Conservation (phyloP, 2,329 filamentous ascomycete genomes). For the Cordyceps cateniannulata region DNA sequence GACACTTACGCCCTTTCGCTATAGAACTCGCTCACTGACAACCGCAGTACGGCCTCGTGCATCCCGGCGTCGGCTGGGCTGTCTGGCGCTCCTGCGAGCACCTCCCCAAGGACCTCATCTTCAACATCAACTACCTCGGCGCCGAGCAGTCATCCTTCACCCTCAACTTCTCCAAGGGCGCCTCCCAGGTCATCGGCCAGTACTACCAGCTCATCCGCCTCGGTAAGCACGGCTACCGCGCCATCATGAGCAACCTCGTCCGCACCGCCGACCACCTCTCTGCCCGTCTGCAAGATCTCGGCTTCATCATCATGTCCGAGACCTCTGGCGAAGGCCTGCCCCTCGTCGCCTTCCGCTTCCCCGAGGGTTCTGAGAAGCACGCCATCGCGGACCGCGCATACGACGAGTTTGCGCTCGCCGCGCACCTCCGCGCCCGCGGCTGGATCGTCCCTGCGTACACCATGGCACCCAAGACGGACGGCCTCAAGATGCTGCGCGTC, state of each 20-base stretch:
- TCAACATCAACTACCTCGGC: conserved; percentile 98
- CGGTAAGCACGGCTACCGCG: conserved; percentile 83
- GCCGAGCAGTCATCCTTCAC: conserved; percentile 95
- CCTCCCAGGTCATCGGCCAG: conserved; percentile 89
- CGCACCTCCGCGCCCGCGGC: conserved; percentile 76
- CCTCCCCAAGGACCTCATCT: conserved; percentile 85
- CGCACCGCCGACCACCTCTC: conserved; percentile 84
- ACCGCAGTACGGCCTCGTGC: conserved; percentile 54
- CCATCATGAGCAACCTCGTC: conserved; percentile 92
- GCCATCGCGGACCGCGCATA: conserved; percentile 50
- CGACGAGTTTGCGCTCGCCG: conserved; percentile 74
- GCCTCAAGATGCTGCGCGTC: conserved; percentile 84
- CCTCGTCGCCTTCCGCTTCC: conserved; percentile 80
- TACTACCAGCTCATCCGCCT: conserved; percentile 97
- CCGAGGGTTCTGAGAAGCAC: conserved; percentile 45
- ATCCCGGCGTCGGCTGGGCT: conserved; percentile 91
- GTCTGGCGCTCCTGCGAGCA: conserved; percentile 80
- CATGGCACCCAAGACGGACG: conserved; percentile 82
- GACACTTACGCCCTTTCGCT: background rate
- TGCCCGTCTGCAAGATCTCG: conserved; percentile 62
- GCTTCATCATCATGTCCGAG: conserved; percentile 85
- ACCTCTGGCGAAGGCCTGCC: conserved; percentile 72
- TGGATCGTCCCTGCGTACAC: conserved; percentile 97
- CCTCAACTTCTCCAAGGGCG: conserved; percentile 94
- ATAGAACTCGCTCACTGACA: background rate